phyloP scores from a whole-genome alignment of 768 basidiomycete species.

The Gymnopilus junonius region DNA sequence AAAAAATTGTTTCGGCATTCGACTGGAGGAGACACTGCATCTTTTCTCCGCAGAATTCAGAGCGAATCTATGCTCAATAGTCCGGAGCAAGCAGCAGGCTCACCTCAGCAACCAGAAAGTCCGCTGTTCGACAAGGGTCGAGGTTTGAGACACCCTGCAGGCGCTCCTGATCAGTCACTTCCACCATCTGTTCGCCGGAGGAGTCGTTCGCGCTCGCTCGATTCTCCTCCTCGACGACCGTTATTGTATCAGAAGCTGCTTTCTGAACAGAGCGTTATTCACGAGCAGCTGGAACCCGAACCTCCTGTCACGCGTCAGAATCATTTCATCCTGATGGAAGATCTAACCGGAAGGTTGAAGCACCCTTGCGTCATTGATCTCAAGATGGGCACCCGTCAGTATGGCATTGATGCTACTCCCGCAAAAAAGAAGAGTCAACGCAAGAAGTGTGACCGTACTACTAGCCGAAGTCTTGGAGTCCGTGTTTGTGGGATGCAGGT shows the following conservation, averaged over 20 bases:
- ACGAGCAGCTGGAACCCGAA: slow-evolving; percentile 38
- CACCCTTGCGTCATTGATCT: slow-evolving; percentile 95
- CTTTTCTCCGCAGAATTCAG: slow-evolving; percentile 62
- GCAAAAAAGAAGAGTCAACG: slow-evolving; percentile 98
- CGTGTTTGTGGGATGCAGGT: slow-evolving; percentile 99
- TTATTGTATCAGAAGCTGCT: slow-evolving; percentile 29
- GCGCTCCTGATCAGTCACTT: slow-evolving; percentile 8
- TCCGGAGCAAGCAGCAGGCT: slow-evolving; percentile 32
- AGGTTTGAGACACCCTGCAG: neutral
- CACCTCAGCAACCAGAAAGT: slow-evolving; percentile 3
- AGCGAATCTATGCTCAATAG: slow-evolving; percentile 59
- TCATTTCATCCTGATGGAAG: slow-evolving; percentile 99
- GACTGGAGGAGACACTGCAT: slow-evolving; percentile 29
- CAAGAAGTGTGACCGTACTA: slow-evolving; percentile 97
- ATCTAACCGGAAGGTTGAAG: slow-evolving; percentile 90
- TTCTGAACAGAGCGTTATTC: slow-evolving; percentile 34
- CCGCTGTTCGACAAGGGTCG: slow-evolving; percentile 14
- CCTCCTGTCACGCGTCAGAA: slow-evolving; percentile 81
- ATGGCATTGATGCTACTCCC: slow-evolving; percentile 92
- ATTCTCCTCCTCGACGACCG: slow-evolving; percentile 33
- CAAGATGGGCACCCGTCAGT: slow-evolving; percentile 99
- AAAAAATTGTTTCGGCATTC: slow-evolving; percentile 46
- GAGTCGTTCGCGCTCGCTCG: slow-evolving; percentile 49
- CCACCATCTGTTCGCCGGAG: slow-evolving; percentile 44
- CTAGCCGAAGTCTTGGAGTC: slow-evolving; percentile 88